These are phyloP conservation scores for Penicillium manginii DNA, from an alignment of 495 filamentous ascomycete genomes.

Conservation along the genomic window DNA sequence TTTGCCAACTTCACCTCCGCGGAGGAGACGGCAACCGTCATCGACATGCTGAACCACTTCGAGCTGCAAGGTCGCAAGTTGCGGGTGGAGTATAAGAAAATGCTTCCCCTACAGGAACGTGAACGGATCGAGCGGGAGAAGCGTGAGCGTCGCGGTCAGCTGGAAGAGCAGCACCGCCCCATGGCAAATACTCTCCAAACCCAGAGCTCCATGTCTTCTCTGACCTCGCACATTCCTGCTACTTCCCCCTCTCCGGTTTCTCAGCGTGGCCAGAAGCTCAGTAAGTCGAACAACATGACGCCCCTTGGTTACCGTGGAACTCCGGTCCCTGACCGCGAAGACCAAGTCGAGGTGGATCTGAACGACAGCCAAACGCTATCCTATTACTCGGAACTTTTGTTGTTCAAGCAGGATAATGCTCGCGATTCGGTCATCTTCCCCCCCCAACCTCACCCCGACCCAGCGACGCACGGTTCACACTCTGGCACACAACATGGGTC, in stretches of 20 bases:
- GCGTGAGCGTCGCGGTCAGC: conserved; percentile 90
- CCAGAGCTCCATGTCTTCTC: conserved; percentile 81
- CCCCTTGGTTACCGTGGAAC: conserved; percentile 8
- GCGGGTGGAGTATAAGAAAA: conserved; percentile 98
- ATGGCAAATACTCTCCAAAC: conserved; percentile 68
- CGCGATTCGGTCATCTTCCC: conserved; percentile 87
- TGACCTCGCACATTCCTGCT: conserved; percentile 70
- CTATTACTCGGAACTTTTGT: conserved; percentile 84
- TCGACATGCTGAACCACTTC: conserved; percentile 89
- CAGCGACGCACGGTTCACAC: conserved; percentile 91
- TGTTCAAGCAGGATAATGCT: conserved; percentile 79
- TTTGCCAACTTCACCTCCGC: conserved; percentile 98
- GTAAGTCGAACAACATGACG: conserved; percentile 44
- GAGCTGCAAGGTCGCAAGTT: conserved; percentile 93
- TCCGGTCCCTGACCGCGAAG: conserved; percentile 16
- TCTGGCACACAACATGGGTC: conserved; percentile 90
- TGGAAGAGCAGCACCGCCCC: conserved; percentile 94
- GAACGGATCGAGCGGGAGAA: conserved; percentile 98
- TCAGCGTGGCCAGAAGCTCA: conserved; percentile 62
- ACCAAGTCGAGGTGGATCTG: conserved; percentile 71
- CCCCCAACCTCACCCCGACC: conserved; percentile 70
- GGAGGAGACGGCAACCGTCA: conserved; percentile 88
- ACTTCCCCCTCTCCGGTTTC: conserved; percentile 76
- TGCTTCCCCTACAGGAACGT: conserved; percentile 91
- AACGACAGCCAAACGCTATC: conserved; percentile 87